Evolutionary conservation across 768 basidiomycete species (phyloP).

Genomic region (Hysterangium stoloniferum): DNA sequence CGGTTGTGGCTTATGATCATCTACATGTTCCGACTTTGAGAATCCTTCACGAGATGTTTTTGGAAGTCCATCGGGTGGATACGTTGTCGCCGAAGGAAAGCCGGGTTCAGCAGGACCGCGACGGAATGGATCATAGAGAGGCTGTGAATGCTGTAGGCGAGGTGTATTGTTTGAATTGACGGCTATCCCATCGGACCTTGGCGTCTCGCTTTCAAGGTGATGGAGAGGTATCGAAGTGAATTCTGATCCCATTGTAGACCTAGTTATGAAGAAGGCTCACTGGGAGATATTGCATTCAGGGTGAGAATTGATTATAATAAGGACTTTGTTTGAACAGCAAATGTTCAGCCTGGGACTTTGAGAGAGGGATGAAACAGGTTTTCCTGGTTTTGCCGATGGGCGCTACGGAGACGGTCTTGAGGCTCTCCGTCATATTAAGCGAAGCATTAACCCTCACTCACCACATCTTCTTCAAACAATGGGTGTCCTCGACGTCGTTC

Average conservation of each 20-base stretch:
- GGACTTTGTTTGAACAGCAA: too few relatives aligned
- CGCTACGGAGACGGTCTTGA: too few relatives aligned
- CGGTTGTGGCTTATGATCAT: background rate
- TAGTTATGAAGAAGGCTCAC: too few relatives aligned
- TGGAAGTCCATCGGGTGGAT: background rate
- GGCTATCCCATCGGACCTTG: background rate
- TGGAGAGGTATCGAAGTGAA: background rate
- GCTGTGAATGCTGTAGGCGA: background rate
- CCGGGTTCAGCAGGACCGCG: background rate
- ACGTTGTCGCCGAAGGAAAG: background rate
- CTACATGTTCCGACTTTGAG: background rate
- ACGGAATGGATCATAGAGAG: background rate
- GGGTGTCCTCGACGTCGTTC: constrained; percentile 81
- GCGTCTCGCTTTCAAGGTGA: background rate
- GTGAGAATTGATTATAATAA: too few relatives aligned
- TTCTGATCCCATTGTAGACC: too few relatives aligned
- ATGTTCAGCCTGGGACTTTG: too few relatives aligned
- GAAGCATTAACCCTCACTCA: too few relatives aligned
- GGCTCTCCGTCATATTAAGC: too few relatives aligned
- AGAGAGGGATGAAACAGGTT: too few relatives aligned
- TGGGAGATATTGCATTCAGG: too few relatives aligned
- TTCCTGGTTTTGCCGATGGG: too few relatives aligned
- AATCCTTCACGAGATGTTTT: background rate
- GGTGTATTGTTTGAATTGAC: background rate
- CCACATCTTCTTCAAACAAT: too few relatives aligned